phyloP scores from a whole-genome alignment of 768 basidiomycete species.

The Serendipita sp. region DNA sequence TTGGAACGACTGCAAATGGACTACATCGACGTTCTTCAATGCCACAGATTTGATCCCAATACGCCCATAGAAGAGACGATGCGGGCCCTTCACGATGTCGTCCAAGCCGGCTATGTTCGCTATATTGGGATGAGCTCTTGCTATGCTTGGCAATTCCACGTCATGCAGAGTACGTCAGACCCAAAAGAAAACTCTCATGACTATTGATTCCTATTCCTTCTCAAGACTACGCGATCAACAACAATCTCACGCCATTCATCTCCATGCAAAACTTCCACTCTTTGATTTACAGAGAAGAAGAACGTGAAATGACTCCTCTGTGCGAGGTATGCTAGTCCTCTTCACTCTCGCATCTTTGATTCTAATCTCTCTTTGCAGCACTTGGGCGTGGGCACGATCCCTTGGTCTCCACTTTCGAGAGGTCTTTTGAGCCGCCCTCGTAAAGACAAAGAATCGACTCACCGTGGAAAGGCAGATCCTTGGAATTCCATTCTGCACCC shows the following conservation, averaged over 20 bases:
- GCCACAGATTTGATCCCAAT: constrained; percentile 25
- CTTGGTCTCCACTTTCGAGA: constrained; percentile 29
- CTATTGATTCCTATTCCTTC: not conserved
- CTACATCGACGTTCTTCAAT: constrained; percentile 30
- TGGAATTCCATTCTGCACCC: constrained; percentile 17
- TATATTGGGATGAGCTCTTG: constrained; percentile 36
- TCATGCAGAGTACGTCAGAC: constrained; percentile 19
- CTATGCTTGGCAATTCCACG: constrained; percentile 28
- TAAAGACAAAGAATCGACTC: constrained; percentile 13
- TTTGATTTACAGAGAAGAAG: constrained; percentile 39
- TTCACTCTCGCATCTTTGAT: not conserved
- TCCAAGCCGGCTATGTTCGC: constrained; percentile 30
- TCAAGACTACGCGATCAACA: constrained; percentile 23
- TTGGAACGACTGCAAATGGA: constrained; percentile 22
- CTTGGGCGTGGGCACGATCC: constrained; percentile 34
- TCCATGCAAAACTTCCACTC: constrained; percentile 41
- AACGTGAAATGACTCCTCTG: constrained; percentile 9
- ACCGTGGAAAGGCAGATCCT: constrained; percentile 9
- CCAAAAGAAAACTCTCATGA: not conserved
- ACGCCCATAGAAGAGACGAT: constrained; percentile 30
- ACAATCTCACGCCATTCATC: constrained; percentile 37
- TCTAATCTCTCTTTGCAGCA: not conserved
- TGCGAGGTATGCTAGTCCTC: not conserved
- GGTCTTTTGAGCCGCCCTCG: constrained; percentile 26
- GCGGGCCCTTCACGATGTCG: constrained; percentile 34